Evolutionary conservation across 331 rosid genomes (phyloP).

Genomic region (Telfairia occidentalis): DNA sequence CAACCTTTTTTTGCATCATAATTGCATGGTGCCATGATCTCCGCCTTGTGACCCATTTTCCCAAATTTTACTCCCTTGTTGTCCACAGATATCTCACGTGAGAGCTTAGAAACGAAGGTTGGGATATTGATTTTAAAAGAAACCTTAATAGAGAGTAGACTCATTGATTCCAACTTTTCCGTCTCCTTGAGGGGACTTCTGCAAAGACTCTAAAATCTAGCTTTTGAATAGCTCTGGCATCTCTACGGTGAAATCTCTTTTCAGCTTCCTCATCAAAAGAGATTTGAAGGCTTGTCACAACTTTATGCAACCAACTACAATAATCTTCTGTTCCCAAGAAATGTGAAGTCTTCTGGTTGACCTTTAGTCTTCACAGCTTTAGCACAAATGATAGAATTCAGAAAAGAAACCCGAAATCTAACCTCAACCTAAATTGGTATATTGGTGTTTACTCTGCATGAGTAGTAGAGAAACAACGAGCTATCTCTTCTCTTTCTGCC

Average conservation of each 20-base stretch:
- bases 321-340: background rate
- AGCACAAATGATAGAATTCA: background rate
- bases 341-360: background rate
- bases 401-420: background rate
- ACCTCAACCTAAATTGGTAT: background rate
- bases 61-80: background rate
- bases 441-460: background rate
- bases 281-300: background rate
- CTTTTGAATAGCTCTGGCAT: background rate
- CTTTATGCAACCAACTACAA: background rate
- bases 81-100: background rate
- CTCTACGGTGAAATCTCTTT: background rate
- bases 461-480: background rate
- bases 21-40: no score
- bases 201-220: background rate
- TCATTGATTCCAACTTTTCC: background rate
- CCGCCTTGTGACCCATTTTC: no score
- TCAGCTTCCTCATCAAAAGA: background rate
- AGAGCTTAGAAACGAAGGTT: background rate
- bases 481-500: background rate
- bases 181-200: background rate
- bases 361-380: background rate
- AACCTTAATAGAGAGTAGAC: background rate
- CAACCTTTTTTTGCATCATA: no score
- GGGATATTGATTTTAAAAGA: background rate